A percentile compares a stretch with the other conserved stretches of the same genome.
Conservation (phyloP, 148 eudicot species). For the Chenopodium formosanum region DNA sequence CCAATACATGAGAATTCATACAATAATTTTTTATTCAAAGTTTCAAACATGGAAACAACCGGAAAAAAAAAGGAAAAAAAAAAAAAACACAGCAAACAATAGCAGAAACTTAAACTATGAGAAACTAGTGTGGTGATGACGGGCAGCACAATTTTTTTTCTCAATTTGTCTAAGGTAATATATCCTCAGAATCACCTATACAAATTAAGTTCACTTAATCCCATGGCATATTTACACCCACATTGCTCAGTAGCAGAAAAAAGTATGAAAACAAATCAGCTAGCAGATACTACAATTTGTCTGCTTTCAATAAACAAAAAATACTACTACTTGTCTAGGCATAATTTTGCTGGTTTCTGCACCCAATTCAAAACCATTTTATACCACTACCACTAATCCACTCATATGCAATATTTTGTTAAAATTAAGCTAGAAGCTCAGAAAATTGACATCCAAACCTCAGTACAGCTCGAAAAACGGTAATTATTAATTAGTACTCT, state of each 20-base stretch:
- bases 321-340: not conserved
- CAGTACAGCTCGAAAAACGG: not conserved
- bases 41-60: not conserved
- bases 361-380: not conserved
- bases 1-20: not conserved
- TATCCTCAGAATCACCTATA: not conserved
- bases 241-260: not conserved
- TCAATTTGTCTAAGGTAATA: not conserved
- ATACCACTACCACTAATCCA: not conserved
- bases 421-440: not conserved
- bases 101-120: not conserved
- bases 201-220: not conserved
- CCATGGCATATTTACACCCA: not conserved
- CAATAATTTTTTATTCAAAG: not conserved
- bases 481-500: not conserved
- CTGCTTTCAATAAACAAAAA: no score
- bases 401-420: not conserved
- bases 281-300: not conserved
- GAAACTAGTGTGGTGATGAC: not conserved
- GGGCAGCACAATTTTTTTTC: not conserved
- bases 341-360: not conserved
- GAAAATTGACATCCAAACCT: not conserved
- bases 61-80: no score
- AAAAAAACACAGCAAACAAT: not conserved
- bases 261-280: not conserved